Conservation (phyloP, 495 filamentous ascomycete species). For the Cercophora samala region DNA sequence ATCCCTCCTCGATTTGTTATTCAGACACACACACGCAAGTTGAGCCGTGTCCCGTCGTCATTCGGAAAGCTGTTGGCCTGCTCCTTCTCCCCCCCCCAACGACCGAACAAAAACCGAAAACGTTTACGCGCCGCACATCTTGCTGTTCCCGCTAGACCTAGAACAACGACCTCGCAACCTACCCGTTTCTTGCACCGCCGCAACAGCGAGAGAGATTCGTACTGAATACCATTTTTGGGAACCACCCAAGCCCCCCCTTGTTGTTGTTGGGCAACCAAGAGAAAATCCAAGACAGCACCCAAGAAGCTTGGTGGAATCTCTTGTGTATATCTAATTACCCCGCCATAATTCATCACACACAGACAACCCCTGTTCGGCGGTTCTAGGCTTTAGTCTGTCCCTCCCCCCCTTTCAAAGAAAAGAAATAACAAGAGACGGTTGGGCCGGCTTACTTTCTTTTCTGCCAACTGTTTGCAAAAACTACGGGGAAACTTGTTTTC, state of each 20-base stretch:
- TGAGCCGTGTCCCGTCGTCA: background rate
- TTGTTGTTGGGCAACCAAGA: conserved; percentile 3
- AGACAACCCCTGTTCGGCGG: background rate
- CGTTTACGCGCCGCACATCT: background rate
- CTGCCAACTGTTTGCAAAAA: background rate
- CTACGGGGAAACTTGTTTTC: background rate
- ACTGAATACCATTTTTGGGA: conserved; percentile 4
- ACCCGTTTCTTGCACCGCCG: background rate
- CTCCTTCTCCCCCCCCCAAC: background rate
- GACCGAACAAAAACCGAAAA: background rate
- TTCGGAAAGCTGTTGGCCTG: background rate
- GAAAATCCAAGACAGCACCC: background rate
- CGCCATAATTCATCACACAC: background rate
- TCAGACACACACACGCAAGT: no score
- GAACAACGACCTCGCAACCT: background rate
- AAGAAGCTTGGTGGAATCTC: background rate
- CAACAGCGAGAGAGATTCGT: background rate
- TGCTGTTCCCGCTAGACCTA: background rate
- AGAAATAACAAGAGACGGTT: background rate
- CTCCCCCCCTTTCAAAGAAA: background rate
- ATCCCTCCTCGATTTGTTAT: background rate
- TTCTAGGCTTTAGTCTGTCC: no score
- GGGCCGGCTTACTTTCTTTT: background rate
- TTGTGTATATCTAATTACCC: background rate
- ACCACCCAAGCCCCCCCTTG: no score